Evolutionary conservation across 202 grass and related monocot genomes (phyloP), one percentile per base, ranked within the genome.

Genomic region (Digitaria exilis): DNA sequence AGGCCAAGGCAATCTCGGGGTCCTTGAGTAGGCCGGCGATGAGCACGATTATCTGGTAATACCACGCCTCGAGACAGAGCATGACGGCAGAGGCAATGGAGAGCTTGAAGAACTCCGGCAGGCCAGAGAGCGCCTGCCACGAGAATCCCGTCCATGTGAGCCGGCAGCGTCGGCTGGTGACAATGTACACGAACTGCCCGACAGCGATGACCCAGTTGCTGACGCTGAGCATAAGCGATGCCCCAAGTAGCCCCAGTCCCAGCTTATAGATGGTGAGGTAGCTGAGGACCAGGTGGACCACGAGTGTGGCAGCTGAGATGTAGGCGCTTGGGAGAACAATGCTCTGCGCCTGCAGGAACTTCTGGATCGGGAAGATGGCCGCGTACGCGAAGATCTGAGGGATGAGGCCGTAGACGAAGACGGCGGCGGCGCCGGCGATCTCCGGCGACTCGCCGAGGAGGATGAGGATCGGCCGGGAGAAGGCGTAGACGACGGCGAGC

Each of bases 331-430:
- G 93, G 0, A 84, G 80, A 16, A 96, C 76, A 60, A 93, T 96
- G 80, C 90, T 91, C 83, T 93, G 90, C 25, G 93, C 76, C 82
- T 96, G 90, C 69, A 96, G 24, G 80, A 96, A 96, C 73, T 96
- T 96, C 52, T 96, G 93, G 75, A 93, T 91, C 1, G 90, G 93
- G 56, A 96, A 96, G 65, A 92, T 96, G 29, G 70, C 83, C 4
- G 93, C 90, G 56, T 96, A 96, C 8, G 90, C 90, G 48, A 96
- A 93, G 30, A 96, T 96, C 64, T 96, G 90, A 0, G 93, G 93
- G 57, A 96, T 93, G 11, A 96, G 80, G 35, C 93, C 90, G 73
- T 92, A 96, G 1, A 90, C 93, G 66, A 96, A 96, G 1, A 89
- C 52, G 0, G 91, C 86, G 6, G 91, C 89, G 12, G 94, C 91